phyloP scores from a whole-genome alignment of 352 stramenopile species.

The Thraustochytrium striatum region DNA sequence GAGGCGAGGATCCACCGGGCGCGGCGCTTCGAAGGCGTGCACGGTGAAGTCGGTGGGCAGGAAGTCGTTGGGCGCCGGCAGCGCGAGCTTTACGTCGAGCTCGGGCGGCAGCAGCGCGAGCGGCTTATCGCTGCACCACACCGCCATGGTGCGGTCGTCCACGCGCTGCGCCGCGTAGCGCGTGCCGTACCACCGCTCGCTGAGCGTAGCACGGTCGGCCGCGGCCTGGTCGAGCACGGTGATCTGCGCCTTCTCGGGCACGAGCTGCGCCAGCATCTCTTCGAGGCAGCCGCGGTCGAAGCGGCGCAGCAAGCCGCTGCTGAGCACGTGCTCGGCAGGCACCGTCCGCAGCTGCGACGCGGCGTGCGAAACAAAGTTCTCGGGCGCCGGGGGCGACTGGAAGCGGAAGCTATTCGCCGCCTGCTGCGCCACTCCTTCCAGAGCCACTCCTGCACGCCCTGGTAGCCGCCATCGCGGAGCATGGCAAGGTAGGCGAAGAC shows the following conservation, averaged over 20 bases:
- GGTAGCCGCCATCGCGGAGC: conserved; percentile 33
- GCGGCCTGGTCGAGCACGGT: conserved; percentile 52
- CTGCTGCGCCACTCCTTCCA: conserved; percentile 55
- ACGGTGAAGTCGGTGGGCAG: conserved; percentile 30
- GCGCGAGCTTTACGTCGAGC: not conserved
- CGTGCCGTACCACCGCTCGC: conserved; percentile 60
- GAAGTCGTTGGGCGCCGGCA: conserved; percentile 50
- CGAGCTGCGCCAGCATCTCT: conserved; percentile 48
- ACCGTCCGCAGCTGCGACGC: conserved; percentile 55
- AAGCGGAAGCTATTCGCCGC: conserved; percentile 58
- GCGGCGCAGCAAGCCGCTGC: conserved; percentile 55
- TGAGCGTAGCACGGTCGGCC: not conserved
- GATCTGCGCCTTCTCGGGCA: conserved; percentile 57
- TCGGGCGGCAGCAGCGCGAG: conserved; percentile 32
- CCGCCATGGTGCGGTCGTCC: conserved; percentile 48
- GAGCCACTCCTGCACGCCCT: conserved; percentile 55
- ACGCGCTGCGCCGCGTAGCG: conserved; percentile 55
- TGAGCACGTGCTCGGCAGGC: conserved; percentile 54
- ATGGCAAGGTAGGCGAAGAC: conserved; percentile 62
- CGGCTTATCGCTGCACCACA: not conserved
- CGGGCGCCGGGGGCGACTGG: conserved; percentile 52
- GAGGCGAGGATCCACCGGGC: not conserved
- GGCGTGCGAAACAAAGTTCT: conserved; percentile 55
- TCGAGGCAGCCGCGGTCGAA: conserved; percentile 50
- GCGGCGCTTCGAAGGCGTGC: not conserved